phyloP scores from a whole-genome alignment of 2,329 filamentous ascomycete genomes.

The Thelonectria discophora region DNA sequence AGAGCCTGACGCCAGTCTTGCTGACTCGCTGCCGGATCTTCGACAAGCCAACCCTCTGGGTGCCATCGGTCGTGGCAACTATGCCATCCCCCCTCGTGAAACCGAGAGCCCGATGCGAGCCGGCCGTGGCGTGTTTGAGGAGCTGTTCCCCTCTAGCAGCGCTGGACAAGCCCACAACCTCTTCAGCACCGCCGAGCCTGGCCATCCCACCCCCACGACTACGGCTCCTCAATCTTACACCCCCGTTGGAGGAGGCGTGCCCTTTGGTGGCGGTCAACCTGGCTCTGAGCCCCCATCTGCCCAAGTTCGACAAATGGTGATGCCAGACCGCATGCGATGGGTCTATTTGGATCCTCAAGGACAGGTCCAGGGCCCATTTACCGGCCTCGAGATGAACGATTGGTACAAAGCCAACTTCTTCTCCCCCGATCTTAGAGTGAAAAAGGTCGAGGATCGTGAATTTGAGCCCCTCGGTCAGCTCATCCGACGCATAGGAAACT shows the following conservation, averaged over 20 bases:
- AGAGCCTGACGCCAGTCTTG: slow-evolving; percentile 70
- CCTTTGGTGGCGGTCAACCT: slow-evolving; percentile 49
- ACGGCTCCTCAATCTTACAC: slow-evolving; percentile 48
- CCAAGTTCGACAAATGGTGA: slow-evolving; percentile 91
- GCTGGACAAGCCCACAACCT: slow-evolving; percentile 45
- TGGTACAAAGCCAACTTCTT: slow-evolving; percentile 99
- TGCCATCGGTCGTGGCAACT: slow-evolving; percentile 70
- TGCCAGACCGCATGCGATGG: slow-evolving; percentile 99
- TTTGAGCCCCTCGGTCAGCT: slow-evolving; percentile 96
- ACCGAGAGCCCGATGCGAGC: slow-evolving; percentile 67
- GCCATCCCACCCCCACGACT: slow-evolving; percentile 47
- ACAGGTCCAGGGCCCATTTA: slow-evolving; percentile 92
- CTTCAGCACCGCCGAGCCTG: slow-evolving; percentile 51
- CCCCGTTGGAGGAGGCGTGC: slow-evolving; percentile 47
- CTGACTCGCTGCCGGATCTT: slow-evolving; percentile 66
- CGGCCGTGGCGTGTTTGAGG: slow-evolving; percentile 65
- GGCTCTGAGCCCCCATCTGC: slow-evolving; percentile 64
- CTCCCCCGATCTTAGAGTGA: slow-evolving; percentile 91
- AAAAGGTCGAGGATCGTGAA: slow-evolving; percentile 91
- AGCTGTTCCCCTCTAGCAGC: slow-evolving; percentile 57
- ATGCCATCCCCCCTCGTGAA: slow-evolving; percentile 64
- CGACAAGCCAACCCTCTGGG: slow-evolving; percentile 70
- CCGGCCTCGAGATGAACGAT: slow-evolving; percentile 98
- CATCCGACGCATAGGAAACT: slow-evolving; percentile 95
- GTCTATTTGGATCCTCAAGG: slow-evolving; percentile 96